Evolutionary conservation across 2,329 filamentous ascomycete genomes (phyloP), one percentile per base, ranked within the genome.

Genomic region (Penicillium palitans): DNA sequence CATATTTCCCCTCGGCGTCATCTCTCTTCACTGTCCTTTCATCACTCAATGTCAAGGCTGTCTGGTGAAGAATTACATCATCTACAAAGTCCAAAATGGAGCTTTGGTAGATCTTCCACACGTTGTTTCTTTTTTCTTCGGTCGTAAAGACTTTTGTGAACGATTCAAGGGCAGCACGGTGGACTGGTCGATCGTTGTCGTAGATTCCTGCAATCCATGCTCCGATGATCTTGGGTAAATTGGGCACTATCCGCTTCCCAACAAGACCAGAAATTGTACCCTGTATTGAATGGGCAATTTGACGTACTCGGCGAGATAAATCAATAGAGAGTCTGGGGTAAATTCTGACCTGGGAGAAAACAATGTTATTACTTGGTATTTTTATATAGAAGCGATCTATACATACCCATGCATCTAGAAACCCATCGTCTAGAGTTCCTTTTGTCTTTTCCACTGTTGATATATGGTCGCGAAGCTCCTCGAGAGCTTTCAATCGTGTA

Each of bases 291-390:
- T 98, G 93, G 19, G 93, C 86, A 44, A 95, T 84, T 74, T 97
- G 93, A 62, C 95, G 90, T 35, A 97, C 93, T 59, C 90, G 86
- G 49, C 92, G 89, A 47, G 90, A 87, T 72, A 90, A 91, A 74
- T 98, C 93, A 77, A 98, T 96, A 19, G 93, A 95, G 37, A 88
- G 84, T 59, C 93, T 89, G 52, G 95, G 91, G 72, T 96, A 99
- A 57, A 96, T 78, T 79, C 89, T 89, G 64, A 90, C 85, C 91
- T 96, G 76, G 58, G 58, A n/a, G 10, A 19, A 41, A 62, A 64
- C 65, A 61, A 63, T 48, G 60, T 55, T 49, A 52, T 55, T 42
- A 54, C 25, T 50, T 57, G 17, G 31, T 33, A 33, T 25, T 35
- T 55, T 39, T 51, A 29, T 59, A 27, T 41, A 46, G 37, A 41